Evolutionary conservation across 495 filamentous ascomycete species (phyloP).

Genomic region (Saxophila tyrrhenica): DNA sequence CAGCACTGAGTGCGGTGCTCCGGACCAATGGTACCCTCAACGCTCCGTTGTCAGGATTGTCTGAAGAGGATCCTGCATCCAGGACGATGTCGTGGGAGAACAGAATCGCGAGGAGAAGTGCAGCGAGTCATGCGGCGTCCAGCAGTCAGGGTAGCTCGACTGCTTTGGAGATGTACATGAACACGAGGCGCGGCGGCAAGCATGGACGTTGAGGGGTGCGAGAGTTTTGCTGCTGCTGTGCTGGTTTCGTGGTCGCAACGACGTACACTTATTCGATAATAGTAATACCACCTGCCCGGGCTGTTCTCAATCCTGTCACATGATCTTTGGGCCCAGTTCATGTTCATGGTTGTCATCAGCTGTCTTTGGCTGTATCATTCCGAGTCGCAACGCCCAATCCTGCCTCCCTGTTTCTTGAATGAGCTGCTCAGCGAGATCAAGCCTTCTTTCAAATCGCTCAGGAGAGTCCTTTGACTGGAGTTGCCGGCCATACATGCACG

Average conservation of each 20-base stretch:
- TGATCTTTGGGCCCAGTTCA: neutral
- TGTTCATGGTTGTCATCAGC: neutral
- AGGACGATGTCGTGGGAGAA: constrained; percentile 10
- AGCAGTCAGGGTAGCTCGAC: constrained; percentile 11
- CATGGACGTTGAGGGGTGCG: neutral
- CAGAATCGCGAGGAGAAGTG: constrained; percentile 13
- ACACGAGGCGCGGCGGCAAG: constrained; percentile 11
- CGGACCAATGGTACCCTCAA: constrained; percentile 20
- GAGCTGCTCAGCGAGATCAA: constrained; percentile 31
- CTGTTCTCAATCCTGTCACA: neutral
- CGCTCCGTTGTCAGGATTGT: neutral
- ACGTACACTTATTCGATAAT: neutral
- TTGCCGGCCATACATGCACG: constrained; percentile 26
- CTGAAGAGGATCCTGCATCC: neutral
- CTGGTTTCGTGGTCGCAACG: neutral
- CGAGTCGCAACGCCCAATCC: constrained; percentile 33
- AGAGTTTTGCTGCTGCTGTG: neutral
- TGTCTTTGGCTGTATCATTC: constrained; percentile 22
- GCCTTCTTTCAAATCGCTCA: constrained; percentile 26
- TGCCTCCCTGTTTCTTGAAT: constrained; percentile 26
- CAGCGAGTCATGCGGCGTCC: constrained; percentile 3
- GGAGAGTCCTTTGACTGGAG: constrained; percentile 19
- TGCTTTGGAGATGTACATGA: constrained; percentile 21
- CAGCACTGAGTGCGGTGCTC: constrained; percentile 25
- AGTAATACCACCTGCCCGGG: neutral